phyloP scores from a whole-genome alignment of 192 early-diverging fungal genomes.

The Martensiomyces pterosporus region DNA sequence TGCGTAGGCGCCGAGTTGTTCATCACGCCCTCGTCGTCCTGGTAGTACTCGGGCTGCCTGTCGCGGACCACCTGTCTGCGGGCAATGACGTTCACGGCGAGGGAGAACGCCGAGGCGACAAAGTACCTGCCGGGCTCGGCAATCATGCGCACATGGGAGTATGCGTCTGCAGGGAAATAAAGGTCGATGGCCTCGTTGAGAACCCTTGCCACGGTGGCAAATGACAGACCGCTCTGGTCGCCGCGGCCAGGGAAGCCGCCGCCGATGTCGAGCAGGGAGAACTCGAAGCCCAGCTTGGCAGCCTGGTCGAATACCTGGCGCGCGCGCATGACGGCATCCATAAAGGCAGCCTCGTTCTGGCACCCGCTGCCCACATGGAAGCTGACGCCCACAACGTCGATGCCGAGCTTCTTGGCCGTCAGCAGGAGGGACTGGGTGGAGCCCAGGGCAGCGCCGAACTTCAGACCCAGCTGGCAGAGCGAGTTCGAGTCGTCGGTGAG shows the following conservation, averaged over 20 bases:
- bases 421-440: slow-evolving; percentile 63
- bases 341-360: slow-evolving; percentile 82
- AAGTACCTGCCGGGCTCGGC: slow-evolving; percentile 98
- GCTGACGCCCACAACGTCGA: slow-evolving; percentile 87
- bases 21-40: background rate
- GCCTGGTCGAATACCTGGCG: slow-evolving; percentile 87
- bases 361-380: slow-evolving; percentile 99
- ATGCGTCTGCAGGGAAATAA: slow-evolving; percentile 61
- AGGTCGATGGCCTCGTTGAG: slow-evolving; percentile 74
- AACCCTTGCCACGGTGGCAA: slow-evolving; percentile 74
- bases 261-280: slow-evolving; percentile 79
- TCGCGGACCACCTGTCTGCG: slow-evolving; percentile 71
- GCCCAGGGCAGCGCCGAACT: slow-evolving; percentile 89
- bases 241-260: slow-evolving; percentile 92
- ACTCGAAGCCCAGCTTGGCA: slow-evolving; percentile 66
- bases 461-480: slow-evolving; percentile 86
- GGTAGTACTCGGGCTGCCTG: background rate
- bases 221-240: slow-evolving; percentile 71
- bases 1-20: slow-evolving; percentile 8
- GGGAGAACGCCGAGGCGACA: slow-evolving; percentile 87
- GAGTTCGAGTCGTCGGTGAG: slow-evolving; percentile 92
- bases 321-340: slow-evolving; percentile 83
- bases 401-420: slow-evolving; percentile 70
- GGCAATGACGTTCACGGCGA: slow-evolving; percentile 90
- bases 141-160: slow-evolving; percentile 77